Conservation (phyloP, 2,329 filamentous ascomycete species). For the Aureobasidium sp. region DNA sequence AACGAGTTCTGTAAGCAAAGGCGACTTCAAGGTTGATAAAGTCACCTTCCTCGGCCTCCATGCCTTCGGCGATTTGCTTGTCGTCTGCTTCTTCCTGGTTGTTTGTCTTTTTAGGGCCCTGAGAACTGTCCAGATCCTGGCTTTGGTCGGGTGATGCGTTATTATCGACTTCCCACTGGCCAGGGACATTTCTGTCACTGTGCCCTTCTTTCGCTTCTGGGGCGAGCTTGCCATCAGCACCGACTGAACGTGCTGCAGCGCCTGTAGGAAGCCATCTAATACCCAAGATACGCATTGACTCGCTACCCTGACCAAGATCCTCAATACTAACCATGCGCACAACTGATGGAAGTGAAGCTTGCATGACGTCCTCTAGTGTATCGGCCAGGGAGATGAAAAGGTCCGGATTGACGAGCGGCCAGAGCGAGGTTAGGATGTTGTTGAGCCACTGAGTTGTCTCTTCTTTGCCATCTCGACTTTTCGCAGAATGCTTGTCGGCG, state of each 20-base stretch:
- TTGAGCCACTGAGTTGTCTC: conserved; percentile 69
- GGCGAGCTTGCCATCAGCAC: conserved; percentile 51
- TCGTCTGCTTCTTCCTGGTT: conserved; percentile 27
- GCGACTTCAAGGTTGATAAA: conserved; percentile 72
- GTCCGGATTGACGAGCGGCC: conserved; percentile 70
- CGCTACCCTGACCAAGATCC: conserved; percentile 68
- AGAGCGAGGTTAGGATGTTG: conserved; percentile 58
- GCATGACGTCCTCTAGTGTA: conserved; percentile 73
- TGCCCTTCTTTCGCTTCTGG: conserved; percentile 35
- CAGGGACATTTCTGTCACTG: conserved; percentile 45
- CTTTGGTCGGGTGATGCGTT: conserved; percentile 30
- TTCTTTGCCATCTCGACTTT: conserved; percentile 43
- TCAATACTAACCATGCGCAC: conserved; percentile 55
- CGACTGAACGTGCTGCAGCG: conserved; percentile 57
- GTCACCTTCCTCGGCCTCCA: conserved; percentile 71
- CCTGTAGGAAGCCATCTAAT: conserved; percentile 66
- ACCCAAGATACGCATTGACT: conserved; percentile 62
- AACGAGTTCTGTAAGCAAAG: conserved; percentile 63
- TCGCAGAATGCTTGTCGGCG: conserved; percentile 46
- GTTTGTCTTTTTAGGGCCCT: conserved; percentile 15
- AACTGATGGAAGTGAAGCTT: conserved; percentile 62
- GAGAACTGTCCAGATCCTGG: conserved; percentile 33
- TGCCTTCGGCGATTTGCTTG: conserved; percentile 46
- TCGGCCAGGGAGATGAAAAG: conserved; percentile 63
- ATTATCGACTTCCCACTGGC: conserved; percentile 35